Conservation (phyloP, 306 rosid species). For the Astragalus glycyphyllos region DNA sequence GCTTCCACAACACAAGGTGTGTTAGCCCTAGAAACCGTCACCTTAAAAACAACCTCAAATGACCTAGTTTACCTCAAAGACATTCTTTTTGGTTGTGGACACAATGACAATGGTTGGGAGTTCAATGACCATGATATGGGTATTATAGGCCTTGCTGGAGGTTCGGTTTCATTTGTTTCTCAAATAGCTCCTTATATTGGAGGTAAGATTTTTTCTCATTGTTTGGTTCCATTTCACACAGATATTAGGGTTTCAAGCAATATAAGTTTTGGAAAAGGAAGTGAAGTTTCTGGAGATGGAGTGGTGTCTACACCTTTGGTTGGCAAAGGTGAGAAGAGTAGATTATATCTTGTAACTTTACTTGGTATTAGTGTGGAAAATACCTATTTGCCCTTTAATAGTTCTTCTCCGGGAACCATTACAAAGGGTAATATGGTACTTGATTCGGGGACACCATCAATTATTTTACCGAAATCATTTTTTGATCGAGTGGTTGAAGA, state of each 20-base stretch:
- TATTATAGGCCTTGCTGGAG: slow-evolving; percentile 1
- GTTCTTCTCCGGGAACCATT: background rate
- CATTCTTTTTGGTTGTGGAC: slow-evolving; percentile 56
- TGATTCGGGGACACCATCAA: slow-evolving; percentile 39
- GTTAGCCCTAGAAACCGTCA: slow-evolving; percentile 45
- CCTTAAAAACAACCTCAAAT: slow-evolving; percentile 19
- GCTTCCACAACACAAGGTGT: slow-evolving; percentile 34
- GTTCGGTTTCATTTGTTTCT: background rate
- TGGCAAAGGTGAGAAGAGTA: background rate
- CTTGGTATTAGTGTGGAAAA: too few species aligned
- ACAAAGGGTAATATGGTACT: slow-evolving; percentile 50
- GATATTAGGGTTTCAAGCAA: background rate
- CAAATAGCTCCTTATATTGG: slow-evolving; percentile 4
- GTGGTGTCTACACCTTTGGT: slow-evolving; percentile 49
- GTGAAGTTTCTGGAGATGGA: slow-evolving; percentile 46
- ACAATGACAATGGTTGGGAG: slow-evolving; percentile 40
- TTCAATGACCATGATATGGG: slow-evolving; percentile 29
- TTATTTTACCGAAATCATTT: slow-evolving; percentile 43
- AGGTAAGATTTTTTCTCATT: slow-evolving; percentile 8
- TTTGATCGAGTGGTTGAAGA: slow-evolving; percentile 31
- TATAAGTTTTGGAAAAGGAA: slow-evolving; percentile 51
- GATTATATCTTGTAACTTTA: slow-evolving; percentile 46
- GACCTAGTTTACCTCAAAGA: background rate
- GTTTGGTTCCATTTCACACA: slow-evolving; percentile 14
- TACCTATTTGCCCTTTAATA: slow-evolving; percentile 39